Evolutionary conservation across 495 filamentous ascomycete genomes (phyloP).

Genomic region (Aspergillus haitiensis): DNA sequence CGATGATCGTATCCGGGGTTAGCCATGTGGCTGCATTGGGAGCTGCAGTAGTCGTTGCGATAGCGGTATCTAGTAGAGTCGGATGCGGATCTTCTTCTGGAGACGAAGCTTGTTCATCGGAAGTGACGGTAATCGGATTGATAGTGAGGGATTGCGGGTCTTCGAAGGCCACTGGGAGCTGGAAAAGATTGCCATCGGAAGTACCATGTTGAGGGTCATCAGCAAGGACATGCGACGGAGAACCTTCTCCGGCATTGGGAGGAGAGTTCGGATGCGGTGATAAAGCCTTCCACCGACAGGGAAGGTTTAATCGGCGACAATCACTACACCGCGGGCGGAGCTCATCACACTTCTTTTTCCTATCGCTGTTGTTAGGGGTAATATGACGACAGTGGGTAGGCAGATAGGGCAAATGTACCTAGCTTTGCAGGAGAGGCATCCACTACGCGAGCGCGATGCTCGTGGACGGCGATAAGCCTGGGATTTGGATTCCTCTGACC

Average conservation of each 20-base stretch:
- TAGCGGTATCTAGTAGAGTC: slow-evolving; percentile 3
- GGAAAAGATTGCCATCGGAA: background rate
- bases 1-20: slow-evolving; percentile 26
- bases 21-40: slow-evolving; percentile 14
- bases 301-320: slow-evolving; percentile 30
- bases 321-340: slow-evolving; percentile 29
- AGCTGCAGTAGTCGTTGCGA: background rate
- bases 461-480: slow-evolving; percentile 25
- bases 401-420: slow-evolving; percentile 21
- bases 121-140: background rate
- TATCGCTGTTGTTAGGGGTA: background rate
- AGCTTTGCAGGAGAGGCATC: slow-evolving; percentile 34
- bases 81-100: slow-evolving; percentile 16
- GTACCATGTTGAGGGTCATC: background rate
- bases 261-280: slow-evolving; percentile 6
- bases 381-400: background rate
- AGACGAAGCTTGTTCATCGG: background rate
- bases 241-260: slow-evolving; percentile 5
- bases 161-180: background rate
- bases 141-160: background rate
- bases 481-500: background rate
- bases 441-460: slow-evolving; percentile 32
- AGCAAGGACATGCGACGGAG: slow-evolving; percentile 8
- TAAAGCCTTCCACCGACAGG: slow-evolving; percentile 25
- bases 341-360: slow-evolving; percentile 36